Evolutionary conservation across 2,329 filamentous ascomycete species (phyloP).

Genomic region (Scedosporium aurantiacum): DNA sequence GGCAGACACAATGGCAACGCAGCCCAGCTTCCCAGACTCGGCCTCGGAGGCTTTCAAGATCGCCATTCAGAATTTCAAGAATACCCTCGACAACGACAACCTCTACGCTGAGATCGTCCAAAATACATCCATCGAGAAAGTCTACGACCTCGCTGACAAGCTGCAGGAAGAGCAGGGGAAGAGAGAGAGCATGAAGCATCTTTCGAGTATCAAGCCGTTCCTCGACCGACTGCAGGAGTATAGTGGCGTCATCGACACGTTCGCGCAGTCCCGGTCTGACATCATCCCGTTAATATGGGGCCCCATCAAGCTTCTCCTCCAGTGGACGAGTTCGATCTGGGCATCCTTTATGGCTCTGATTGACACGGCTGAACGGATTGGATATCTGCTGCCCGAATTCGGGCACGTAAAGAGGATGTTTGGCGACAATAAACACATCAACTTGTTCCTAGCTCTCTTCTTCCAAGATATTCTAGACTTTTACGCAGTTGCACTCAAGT

Average conservation of each 20-base stretch:
- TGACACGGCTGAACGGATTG: slow-evolving; percentile 9
- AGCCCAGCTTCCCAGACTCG: too few relatives aligned
- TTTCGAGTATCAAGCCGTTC: slow-evolving; percentile 20
- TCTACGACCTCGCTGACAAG: slow-evolving; percentile 20
- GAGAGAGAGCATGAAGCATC: slow-evolving; percentile 10
- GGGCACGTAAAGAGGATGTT: background rate
- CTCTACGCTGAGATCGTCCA: too few relatives aligned
- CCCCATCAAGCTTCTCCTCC: slow-evolving; percentile 15
- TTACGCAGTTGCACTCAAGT: background rate
- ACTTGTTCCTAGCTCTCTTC: background rate
- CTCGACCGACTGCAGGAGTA: slow-evolving; percentile 13
- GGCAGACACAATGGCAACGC: too few relatives aligned
- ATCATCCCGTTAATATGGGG: background rate
- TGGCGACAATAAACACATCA: too few relatives aligned
- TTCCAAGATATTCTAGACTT: slow-evolving; percentile 1
- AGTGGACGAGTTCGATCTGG: background rate
- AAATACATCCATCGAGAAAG: too few relatives aligned
- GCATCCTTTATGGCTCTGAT: too few relatives aligned
- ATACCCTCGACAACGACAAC: too few relatives aligned
- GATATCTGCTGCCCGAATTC: background rate
- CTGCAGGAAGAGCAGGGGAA: slow-evolving; percentile 20
- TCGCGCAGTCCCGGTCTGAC: background rate
- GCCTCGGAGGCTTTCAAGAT: too few relatives aligned
- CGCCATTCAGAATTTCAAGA: too few relatives aligned
- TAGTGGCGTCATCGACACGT: background rate